Conservation (phyloP, 2,329 filamentous ascomycete species). For the Cordyceps tenuipes region DNA sequence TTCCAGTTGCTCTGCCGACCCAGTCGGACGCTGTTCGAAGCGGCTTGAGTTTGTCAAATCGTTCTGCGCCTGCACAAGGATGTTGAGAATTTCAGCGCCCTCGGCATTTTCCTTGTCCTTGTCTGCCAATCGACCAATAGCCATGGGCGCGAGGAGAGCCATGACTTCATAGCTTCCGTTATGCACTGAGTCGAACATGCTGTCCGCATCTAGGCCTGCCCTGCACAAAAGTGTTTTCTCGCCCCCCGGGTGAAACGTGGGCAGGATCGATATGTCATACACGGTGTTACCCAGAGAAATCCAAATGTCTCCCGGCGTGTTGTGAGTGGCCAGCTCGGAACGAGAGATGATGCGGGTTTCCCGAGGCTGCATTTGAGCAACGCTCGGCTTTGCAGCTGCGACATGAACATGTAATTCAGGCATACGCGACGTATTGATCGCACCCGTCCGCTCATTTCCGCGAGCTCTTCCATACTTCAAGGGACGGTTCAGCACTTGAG, state of each 20-base stretch:
- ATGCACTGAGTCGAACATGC: conserved; percentile 1
- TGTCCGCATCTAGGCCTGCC: not conserved
- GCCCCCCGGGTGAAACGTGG: not conserved
- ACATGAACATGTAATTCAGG: not conserved
- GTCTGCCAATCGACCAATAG: not conserved
- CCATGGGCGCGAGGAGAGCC: not conserved
- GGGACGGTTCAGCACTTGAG: not conserved
- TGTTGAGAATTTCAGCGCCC: not conserved
- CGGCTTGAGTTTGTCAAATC: conserved; percentile 4
- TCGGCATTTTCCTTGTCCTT: not conserved
- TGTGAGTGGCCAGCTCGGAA: not conserved
- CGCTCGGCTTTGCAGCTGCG: not conserved
- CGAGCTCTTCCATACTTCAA: not conserved
- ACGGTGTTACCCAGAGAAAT: not conserved
- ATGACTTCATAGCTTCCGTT: not conserved
- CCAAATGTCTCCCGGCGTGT: conserved; percentile 1
- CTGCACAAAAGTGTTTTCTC: not conserved
- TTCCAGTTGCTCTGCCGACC: not conserved
- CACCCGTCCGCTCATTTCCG: not conserved
- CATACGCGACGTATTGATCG: not conserved
- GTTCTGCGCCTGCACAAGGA: not conserved
- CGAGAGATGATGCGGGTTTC: not conserved
- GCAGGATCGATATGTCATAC: not conserved
- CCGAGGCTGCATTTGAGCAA: not conserved
- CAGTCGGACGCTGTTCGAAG: not conserved